Conservation (phyloP, 106 monocot species). For the Phalaenopsis aphrodite region DNA sequence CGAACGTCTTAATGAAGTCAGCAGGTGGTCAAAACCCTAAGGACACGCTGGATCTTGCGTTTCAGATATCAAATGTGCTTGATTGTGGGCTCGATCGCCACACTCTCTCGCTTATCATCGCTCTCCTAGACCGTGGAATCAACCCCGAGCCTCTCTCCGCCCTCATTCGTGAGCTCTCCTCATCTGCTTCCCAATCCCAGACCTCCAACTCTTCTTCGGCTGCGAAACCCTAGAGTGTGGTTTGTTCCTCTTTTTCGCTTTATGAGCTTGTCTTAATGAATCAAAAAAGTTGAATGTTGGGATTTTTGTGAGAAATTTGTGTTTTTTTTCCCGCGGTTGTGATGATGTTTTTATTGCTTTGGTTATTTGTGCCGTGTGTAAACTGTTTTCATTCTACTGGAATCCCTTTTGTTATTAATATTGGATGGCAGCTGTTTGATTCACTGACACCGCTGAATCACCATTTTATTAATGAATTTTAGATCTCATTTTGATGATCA, state of each 20-base stretch:
- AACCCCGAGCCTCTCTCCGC: slow-evolving; percentile 83
- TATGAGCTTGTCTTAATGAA: background rate
- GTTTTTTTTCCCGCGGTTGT: background rate
- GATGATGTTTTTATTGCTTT: background rate
- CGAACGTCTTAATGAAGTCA: background rate
- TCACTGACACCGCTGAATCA: background rate
- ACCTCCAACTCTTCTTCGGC: background rate
- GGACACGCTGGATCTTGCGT: slow-evolving; percentile 79
- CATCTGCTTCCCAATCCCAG: slow-evolving; percentile 7
- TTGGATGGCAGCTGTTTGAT: background rate
- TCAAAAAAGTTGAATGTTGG: background rate
- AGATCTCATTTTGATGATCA: no score
- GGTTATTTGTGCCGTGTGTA: background rate
- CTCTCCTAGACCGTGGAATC: slow-evolving; percentile 75
- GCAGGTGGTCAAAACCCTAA: background rate
- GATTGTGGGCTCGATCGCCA: slow-evolving; percentile 81
- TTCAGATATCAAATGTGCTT: slow-evolving; percentile 81
- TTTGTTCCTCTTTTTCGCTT: background rate
- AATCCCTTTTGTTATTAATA: background rate
- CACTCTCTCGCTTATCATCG: slow-evolving; percentile 87
- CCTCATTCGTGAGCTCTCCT: slow-evolving; percentile 67
- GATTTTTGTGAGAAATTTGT: background rate
- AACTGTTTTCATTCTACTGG: background rate
- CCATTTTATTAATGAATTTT: background rate
- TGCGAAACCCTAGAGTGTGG: background rate